Percentiles rank a stretch among this genome's conserved stretches.
phyloP scores from a whole-genome alignment of 371 early-diverging fungal genomes.

The Mycotypha africana region DNA sequence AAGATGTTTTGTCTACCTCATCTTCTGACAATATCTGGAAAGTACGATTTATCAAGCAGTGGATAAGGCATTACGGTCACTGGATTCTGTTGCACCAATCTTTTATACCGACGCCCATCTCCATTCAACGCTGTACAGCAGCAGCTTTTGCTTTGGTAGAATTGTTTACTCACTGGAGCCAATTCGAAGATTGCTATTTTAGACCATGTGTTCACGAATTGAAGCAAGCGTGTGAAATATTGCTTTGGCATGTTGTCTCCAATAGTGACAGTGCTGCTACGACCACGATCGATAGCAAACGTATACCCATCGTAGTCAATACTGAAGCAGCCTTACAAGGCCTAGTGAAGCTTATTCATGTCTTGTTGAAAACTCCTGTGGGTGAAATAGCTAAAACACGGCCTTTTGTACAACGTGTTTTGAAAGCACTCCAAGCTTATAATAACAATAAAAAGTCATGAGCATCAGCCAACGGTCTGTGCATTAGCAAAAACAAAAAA shows the following conservation, averaged over 20 bases:
- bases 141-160: conserved; percentile 38
- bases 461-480: too few relatives aligned
- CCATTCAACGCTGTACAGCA: conserved; percentile 32
- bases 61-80: conserved; percentile 38
- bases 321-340: conserved; percentile 25
- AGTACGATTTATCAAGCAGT: conserved; percentile 26
- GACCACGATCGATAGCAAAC: too few relatives aligned
- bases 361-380: conserved; percentile 33
- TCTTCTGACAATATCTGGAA: conserved; percentile 29
- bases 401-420: conserved; percentile 36
- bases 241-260: conserved; percentile 32
- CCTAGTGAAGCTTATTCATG: conserved; percentile 16
- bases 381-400: conserved; percentile 39
- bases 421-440: conserved; percentile 11
- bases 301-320: too few relatives aligned
- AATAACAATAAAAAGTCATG: too few relatives aligned
- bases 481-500: too few relatives aligned
- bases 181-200: conserved; percentile 37
- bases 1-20: too few relatives aligned
- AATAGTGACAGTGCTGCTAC: too few relatives aligned
- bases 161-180: conserved; percentile 34
- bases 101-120: conserved; percentile 36
- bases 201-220: conserved; percentile 45
- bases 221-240: conserved; percentile 39
- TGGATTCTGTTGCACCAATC: conserved; percentile 47